Conservation (phyloP, 78 protist species). For the Salpingoeca rosetta region DNA sequence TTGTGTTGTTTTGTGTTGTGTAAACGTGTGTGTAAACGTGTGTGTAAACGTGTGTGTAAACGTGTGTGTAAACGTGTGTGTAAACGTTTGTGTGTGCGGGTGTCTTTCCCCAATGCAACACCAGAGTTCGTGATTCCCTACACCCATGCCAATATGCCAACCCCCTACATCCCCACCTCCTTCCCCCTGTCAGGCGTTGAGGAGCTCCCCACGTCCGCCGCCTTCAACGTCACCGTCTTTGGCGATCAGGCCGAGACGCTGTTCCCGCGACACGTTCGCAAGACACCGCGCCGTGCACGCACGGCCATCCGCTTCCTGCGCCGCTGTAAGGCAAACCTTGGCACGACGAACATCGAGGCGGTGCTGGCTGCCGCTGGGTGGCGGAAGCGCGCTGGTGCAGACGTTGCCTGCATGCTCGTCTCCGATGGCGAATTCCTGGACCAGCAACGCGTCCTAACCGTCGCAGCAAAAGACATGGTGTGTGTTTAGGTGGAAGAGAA, state of each 20-base stretch:
- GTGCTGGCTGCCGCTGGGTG: background rate
- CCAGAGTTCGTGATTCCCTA: too few species aligned
- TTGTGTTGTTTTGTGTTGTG: too few species aligned
- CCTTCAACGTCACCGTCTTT: constrained; percentile 34
- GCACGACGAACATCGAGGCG: background rate
- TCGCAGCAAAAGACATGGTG: too few species aligned
- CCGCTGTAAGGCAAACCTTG: background rate
- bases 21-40: too few species aligned
- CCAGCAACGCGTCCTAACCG: too few species aligned
- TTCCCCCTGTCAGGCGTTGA: background rate
- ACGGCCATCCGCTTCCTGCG: background rate
- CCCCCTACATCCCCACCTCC: too few species aligned
- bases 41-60: too few species aligned
- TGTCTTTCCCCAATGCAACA: too few species aligned
- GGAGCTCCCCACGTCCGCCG: background rate
- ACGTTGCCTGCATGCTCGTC: background rate
- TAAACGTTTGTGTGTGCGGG: too few species aligned
- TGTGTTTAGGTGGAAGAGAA: too few species aligned
- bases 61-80: too few species aligned
- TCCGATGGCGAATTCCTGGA: constrained; percentile 13
- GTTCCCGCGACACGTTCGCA: background rate
- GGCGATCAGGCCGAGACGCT: background rate
- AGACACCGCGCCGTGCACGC: background rate
- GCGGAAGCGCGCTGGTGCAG: background rate
- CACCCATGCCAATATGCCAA: too few species aligned